Conservation (phyloP, 441 rosid species). For the Pelargonium citronellum region DNA sequence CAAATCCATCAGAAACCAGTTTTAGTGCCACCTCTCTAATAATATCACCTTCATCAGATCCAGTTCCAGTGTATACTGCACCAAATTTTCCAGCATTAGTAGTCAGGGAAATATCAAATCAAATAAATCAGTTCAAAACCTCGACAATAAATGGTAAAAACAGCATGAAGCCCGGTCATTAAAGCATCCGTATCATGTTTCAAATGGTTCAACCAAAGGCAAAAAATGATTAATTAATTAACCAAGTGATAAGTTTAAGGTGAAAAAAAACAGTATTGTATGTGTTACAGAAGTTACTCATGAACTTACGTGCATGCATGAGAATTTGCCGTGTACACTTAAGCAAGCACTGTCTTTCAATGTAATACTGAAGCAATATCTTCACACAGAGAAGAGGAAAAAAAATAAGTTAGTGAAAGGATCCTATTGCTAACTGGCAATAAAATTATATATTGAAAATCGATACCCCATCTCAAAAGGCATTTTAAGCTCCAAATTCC, state of each 20-base stretch:
- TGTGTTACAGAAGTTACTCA: constrained; percentile 16
- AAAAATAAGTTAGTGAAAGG: neutral
- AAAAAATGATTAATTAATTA: neutral
- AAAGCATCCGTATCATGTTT: constrained; percentile 7
- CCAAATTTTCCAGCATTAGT: constrained; percentile 17
- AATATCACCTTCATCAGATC: constrained; percentile 39
- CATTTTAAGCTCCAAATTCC: neutral
- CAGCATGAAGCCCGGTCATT: neutral
- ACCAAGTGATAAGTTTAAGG: neutral
- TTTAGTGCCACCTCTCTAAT: constrained; percentile 46
- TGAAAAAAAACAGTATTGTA: neutral
- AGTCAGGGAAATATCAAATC: constrained; percentile 8
- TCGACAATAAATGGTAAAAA: constrained; percentile 12
- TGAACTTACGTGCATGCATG: constrained; percentile 67
- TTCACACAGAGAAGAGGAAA: constrained; percentile 33
- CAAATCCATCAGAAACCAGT: constrained; percentile 82
- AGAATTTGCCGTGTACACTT: constrained; percentile 85
- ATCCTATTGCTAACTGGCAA: neutral
- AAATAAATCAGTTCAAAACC: constrained; percentile 8
- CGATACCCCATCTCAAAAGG: neutral
- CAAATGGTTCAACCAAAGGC: constrained; percentile 1
- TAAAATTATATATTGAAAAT: neutral
- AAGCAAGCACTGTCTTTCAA: constrained; percentile 92
- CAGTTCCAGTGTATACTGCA: constrained; percentile 57
- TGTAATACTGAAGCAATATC: constrained; percentile 75